A percentile compares a stretch with the other conserved stretches of the same genome.
Evolutionary conservation across 129 eudicot species (phyloP).

Genomic region (Tagetes erecta): DNA sequence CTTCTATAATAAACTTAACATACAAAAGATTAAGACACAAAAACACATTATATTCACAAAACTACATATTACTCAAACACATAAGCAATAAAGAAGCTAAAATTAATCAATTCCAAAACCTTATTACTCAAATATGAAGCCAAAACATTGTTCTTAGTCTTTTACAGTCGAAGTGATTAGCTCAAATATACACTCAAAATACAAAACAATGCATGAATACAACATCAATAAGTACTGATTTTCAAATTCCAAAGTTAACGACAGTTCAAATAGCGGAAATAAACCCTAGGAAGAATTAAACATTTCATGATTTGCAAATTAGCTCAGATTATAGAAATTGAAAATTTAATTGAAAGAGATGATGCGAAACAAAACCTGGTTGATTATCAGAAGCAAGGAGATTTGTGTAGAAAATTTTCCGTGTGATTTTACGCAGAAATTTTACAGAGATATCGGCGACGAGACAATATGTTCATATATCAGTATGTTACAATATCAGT

Average conservation of each 20-base stretch:
- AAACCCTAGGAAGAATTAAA: constrained; percentile 33
- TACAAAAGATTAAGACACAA: background rate
- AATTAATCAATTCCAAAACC: background rate
- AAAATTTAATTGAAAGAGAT: background rate
- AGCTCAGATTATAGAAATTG: background rate
- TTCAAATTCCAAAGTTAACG: constrained; percentile 12
- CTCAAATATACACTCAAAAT: too few species aligned
- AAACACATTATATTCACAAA: background rate
- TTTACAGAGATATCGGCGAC: background rate
- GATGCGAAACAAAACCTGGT: constrained; percentile 20
- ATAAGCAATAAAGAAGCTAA: background rate
- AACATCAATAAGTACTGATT: background rate
- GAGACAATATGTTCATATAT: constrained; percentile 11
- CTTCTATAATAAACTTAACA: background rate
- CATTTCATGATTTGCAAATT: constrained; percentile 15
- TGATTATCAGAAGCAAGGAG: constrained; percentile 18
- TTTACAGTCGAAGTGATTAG: too few species aligned
- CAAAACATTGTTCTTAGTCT: background rate
- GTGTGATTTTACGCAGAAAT: constrained; percentile 12
- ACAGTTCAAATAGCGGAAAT: constrained; percentile 9
- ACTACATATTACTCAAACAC: background rate
- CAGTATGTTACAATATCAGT: constrained; percentile 1
- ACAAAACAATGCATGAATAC: too few species aligned
- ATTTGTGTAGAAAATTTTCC: background rate
- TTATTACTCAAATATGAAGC: background rate